These are phyloP conservation scores for Lecanicillium sp. DNA, from an alignment of 2,329 filamentous ascomycete species.

Conservation along the genomic window DNA sequence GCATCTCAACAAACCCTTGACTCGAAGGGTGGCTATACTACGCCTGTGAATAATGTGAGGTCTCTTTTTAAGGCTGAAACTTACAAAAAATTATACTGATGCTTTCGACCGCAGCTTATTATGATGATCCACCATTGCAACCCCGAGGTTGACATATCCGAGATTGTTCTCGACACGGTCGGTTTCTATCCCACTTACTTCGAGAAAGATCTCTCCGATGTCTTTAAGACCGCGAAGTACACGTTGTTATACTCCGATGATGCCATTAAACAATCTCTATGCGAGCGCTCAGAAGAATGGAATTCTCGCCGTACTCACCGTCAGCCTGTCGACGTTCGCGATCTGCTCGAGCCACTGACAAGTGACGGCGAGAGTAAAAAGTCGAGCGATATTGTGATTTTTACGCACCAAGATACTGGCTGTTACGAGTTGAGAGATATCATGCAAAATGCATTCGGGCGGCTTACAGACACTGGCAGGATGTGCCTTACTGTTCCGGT, in stretches of 20 bases:
- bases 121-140: neutral
- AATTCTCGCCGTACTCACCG: neutral
- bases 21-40: neutral
- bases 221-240: neutral
- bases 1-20: neutral
- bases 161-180: neutral
- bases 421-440: neutral
- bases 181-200: neutral
- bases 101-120: neutral
- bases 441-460: neutral
- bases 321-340: neutral
- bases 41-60: neutral
- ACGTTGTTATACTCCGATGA: neutral
- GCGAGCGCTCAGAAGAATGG: neutral
- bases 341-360: neutral
- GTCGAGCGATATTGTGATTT: neutral
- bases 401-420: neutral
- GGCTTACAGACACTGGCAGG: neutral
- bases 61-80: neutral
- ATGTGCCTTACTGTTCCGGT: neutral
- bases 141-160: neutral
- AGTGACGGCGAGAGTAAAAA: neutral
- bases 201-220: neutral
- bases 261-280: neutral
- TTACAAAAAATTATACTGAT: neutral